Evolutionary conservation across 225 moss, liverwort and hornwort species (phyloP), one percentile per base, ranked within the genome.

Genomic region (Takakia lepidozioides): DNA sequence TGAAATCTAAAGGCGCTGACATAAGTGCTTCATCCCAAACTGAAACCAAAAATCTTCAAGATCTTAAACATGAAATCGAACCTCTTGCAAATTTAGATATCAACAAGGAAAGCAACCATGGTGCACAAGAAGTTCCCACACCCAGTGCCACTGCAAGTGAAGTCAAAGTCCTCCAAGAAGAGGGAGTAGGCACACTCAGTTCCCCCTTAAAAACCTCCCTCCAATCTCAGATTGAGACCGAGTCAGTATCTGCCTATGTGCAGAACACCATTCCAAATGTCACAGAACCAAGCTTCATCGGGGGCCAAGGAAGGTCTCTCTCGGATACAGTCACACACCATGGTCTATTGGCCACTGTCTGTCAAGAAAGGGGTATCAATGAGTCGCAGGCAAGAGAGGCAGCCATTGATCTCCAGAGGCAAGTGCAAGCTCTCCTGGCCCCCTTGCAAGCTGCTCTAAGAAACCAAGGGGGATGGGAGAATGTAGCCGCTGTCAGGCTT

Each of bases 371-470:
- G 51, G 67, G 63, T 48, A 54, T 63, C 29, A 47, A 4, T 37
- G 40, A 64, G 59, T 60, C 50, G 13, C 55, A 74, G n/a, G 68
- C 78, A 46, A 34, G 61, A 25, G 71, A 70, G 49, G 91, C 81
- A 35, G 91, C 87, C 14, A 61, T 64, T 49, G 68, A 78, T 16
- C 61, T 98, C 57, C 69, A 80, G 60, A 62, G 59, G 53, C 56
- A 49, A 17, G 73, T 88, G 39, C 67, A 56, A 65, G 43, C 27
- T 52, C 73, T 85, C 25, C 64, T 98, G 57, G 27, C 53, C 48
- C 98, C 98, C 19, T 69, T 98, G 10, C 66, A 75, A 58, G 80
- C 74, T 57, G 80, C 80, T 49, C 61, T 91, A 44, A 82, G 82
- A 61, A 81, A 62, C 25, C 65, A 60, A 25, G 80, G 68, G 19